Evolutionary conservation across 495 filamentous ascomycete genomes (phyloP).

Genomic region (Bombardia bombarda): DNA sequence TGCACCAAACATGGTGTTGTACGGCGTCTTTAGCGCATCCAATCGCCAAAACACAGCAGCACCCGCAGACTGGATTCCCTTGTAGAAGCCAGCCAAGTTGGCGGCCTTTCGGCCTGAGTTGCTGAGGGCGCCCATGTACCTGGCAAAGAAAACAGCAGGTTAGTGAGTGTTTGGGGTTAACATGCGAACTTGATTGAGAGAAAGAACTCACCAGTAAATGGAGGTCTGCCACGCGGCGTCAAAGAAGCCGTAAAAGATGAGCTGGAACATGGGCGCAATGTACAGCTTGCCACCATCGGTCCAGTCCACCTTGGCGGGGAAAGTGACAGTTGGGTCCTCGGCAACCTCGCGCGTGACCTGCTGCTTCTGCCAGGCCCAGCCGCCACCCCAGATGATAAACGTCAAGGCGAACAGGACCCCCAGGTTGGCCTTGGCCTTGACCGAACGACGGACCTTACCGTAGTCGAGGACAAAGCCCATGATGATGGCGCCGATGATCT

Average conservation of each 20-base stretch:
- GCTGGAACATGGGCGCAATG: constrained; percentile 79
- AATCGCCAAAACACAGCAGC: constrained; percentile 79
- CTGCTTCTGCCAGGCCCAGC: constrained; percentile 66
- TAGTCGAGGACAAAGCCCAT: constrained; percentile 73
- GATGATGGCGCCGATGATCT: constrained; percentile 76
- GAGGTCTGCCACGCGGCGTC: constrained; percentile 82
- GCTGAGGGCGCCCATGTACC: constrained; percentile 86
- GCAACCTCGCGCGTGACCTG: constrained; percentile 45
- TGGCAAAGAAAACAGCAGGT: constrained; percentile 14
- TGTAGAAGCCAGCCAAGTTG: constrained; percentile 94
- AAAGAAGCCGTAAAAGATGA: constrained; percentile 89
- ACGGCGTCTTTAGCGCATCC: constrained; percentile 57
- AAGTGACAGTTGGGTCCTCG: constrained; percentile 12
- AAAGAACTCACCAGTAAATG: constrained; percentile 68
- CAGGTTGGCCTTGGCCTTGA: constrained; percentile 69
- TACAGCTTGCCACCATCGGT: constrained; percentile 46
- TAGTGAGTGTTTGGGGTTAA: too few species aligned
- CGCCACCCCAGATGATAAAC: constrained; percentile 80
- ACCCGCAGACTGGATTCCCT: constrained; percentile 90
- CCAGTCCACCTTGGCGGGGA: constrained; percentile 63
- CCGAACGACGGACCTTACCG: constrained; percentile 52
- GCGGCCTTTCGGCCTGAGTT: constrained; percentile 89
- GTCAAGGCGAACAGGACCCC: constrained; percentile 62
- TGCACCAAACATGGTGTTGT: constrained; percentile 51
- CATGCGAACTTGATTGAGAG: background rate